A percentile compares a stretch with the other conserved stretches of the same genome.
Evolutionary conservation across 2,329 filamentous ascomycete species (phyloP).

Genomic region (Clarireedia paspali): DNA sequence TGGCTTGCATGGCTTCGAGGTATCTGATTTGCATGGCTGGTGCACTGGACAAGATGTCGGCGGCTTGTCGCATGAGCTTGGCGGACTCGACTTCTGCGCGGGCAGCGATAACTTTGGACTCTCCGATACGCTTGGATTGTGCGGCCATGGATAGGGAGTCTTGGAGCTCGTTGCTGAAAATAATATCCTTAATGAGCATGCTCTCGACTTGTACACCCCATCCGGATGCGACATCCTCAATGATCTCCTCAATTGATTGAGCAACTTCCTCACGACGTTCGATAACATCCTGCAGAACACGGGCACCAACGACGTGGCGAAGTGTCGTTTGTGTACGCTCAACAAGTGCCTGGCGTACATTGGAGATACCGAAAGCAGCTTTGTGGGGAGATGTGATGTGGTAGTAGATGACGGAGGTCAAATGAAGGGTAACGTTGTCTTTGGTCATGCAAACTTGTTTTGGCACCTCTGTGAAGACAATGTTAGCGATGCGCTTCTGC

Average conservation of each 20-base stretch:
- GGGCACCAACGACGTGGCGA: conserved; percentile 90
- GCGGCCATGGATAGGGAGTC: conserved; percentile 97
- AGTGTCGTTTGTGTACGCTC: conserved; percentile 98
- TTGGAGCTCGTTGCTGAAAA: conserved; percentile 92
- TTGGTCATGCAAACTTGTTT: conserved; percentile 99
- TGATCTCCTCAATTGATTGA: conserved; percentile 90
- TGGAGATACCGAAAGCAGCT: conserved; percentile 91
- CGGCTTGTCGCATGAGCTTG: conserved; percentile 87
- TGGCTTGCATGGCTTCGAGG: conserved; percentile 96
- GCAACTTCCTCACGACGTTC: conserved; percentile 97
- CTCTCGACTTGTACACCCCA: conserved; percentile 97
- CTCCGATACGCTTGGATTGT: conserved; percentile 96
- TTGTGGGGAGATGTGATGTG: conserved; percentile 94
- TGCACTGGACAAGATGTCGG: conserved; percentile 84
- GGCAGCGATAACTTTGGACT: conserved; percentile 96
- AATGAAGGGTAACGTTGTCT: conserved; percentile 90
- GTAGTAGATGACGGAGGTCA: conserved; percentile 98
- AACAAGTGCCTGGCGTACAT: conserved; percentile 90
- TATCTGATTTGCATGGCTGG: conserved; percentile 98
- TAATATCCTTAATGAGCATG: conserved; percentile 99
- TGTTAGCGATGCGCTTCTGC: not conserved
- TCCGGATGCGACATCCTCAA: conserved; percentile 85
- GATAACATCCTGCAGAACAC: conserved; percentile 94
- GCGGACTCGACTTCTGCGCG: conserved; percentile 95
- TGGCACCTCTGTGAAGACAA: conserved; percentile 59